Percentiles rank a stretch among this genome's conserved stretches.
Conservation (phyloP, 1,139 yeast species). For the Suhomyces bokatorum region DNA sequence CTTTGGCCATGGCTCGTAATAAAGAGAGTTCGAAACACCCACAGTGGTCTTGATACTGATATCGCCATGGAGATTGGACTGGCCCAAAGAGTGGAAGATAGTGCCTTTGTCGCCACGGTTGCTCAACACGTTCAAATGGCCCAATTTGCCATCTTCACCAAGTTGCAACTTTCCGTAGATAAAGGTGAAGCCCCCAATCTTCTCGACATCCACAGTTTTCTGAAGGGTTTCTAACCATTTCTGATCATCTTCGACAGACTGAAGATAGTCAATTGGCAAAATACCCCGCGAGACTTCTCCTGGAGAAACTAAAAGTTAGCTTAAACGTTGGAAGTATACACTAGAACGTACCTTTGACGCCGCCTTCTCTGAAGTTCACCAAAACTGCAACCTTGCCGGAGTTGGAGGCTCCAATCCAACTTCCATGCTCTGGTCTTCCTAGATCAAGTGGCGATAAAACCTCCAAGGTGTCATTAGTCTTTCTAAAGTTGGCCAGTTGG, state of each 20-base stretch:
- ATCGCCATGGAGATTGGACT: slow-evolving; percentile 16
- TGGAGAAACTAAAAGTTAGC: slow-evolving; percentile 8
- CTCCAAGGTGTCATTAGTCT: slow-evolving; percentile 28
- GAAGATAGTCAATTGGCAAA: slow-evolving; percentile 60
- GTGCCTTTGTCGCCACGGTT: slow-evolving; percentile 49
- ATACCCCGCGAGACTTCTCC: slow-evolving; percentile 63
- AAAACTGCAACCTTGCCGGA: slow-evolving; percentile 70
- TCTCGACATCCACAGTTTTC: slow-evolving; percentile 31
- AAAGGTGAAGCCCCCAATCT: slow-evolving; percentile 83
- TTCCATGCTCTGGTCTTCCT: slow-evolving; percentile 75
- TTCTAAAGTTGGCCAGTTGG: slow-evolving; percentile 54
- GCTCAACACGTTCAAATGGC: slow-evolving; percentile 50
- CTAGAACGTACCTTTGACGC: slow-evolving; percentile 23
- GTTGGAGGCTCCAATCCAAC: slow-evolving; percentile 82
- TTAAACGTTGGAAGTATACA: not conserved
- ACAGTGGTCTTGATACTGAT: slow-evolving; percentile 33
- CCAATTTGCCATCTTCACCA: slow-evolving; percentile 24
- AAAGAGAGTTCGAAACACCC: slow-evolving; percentile 66
- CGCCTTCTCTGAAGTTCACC: slow-evolving; percentile 64
- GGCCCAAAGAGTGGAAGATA: slow-evolving; percentile 16
- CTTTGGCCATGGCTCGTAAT: slow-evolving; percentile 72
- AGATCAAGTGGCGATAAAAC: slow-evolving; percentile 75
- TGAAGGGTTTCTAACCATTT: slow-evolving; percentile 48
- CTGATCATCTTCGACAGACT: slow-evolving; percentile 38
- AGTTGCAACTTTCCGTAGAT: slow-evolving; percentile 61